These are phyloP conservation scores for Talaromyces thailandensis DNA, from an alignment of 495 filamentous ascomycete genomes.

Conservation along the genomic window DNA sequence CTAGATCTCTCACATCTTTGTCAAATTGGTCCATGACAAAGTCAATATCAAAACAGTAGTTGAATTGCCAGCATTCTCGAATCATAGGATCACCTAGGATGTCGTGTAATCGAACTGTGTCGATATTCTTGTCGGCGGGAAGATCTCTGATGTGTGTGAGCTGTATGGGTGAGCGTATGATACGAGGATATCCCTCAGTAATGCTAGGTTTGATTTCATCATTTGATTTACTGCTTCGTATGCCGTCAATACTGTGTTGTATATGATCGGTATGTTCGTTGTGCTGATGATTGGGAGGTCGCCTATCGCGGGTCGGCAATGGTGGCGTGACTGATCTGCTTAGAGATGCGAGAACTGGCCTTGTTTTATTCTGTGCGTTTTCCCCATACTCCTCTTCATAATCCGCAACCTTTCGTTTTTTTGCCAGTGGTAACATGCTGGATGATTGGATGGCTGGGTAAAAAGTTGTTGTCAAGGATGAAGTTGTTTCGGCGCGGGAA, in stretches of 20 bases:
- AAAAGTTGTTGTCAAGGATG: not conserved
- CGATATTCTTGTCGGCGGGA: conserved; percentile 49
- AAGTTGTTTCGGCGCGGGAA: not conserved
- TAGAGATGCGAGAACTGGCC: conserved; percentile 18
- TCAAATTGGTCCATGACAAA: conserved; percentile 68
- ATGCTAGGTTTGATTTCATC: not conserved
- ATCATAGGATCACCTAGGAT: conserved; percentile 78
- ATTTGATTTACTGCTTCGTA: not conserved
- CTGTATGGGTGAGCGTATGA: conserved; percentile 56
- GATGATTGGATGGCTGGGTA: not conserved
- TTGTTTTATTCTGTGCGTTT: not conserved
- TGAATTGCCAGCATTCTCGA: conserved; percentile 83
- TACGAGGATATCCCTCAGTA: not conserved
- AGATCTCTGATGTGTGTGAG: conserved; percentile 66
- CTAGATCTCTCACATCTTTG: conserved; percentile 51
- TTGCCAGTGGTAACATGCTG: not conserved
- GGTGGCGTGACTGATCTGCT: conserved; percentile 25
- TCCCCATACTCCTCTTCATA: not conserved
- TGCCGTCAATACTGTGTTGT: not conserved
- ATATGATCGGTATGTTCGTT: not conserved
- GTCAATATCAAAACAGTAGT: conserved; percentile 75
- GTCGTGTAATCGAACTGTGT: conserved; percentile 57
- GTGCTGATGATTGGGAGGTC: not conserved
- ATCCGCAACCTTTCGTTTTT: not conserved
- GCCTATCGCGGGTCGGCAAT: conserved; percentile 8